phyloP scores from a whole-genome alignment of 257 asterid genomes.

The Solanum rostratum region DNA sequence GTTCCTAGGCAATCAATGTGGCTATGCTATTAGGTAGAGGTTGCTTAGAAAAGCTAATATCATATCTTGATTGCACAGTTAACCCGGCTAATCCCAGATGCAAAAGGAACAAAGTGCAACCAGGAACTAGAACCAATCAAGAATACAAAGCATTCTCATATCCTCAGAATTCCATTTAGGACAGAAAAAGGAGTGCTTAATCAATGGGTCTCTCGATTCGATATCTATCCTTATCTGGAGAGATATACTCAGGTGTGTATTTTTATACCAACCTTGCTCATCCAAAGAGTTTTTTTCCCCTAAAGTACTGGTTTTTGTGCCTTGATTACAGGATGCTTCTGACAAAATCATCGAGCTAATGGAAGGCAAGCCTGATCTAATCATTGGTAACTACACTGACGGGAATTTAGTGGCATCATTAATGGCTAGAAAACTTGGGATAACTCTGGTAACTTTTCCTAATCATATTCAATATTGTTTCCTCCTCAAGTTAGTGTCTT shows the following conservation, averaged over 20 bases:
- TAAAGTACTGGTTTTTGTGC: neutral
- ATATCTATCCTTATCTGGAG: slow-evolving; percentile 82
- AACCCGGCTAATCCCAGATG: slow-evolving; percentile 79
- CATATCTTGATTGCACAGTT: slow-evolving; percentile 31
- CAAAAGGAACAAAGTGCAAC: slow-evolving; percentile 83
- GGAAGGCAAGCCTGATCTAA: slow-evolving; percentile 91
- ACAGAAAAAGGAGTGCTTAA: slow-evolving; percentile 59
- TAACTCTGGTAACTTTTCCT: slow-evolving; percentile 48
- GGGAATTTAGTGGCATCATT: slow-evolving; percentile 94
- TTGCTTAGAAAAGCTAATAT: neutral
- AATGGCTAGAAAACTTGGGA: slow-evolving; percentile 88
- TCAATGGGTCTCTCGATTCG: slow-evolving; percentile 90
- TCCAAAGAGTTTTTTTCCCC: neutral
- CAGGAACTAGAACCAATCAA: slow-evolving; percentile 58
- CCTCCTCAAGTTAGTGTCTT: neutral
- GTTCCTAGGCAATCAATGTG: neutral
- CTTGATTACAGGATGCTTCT: slow-evolving; percentile 44
- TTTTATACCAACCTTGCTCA: neutral
- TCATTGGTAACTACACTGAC: slow-evolving; percentile 80
- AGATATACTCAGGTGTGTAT: slow-evolving; percentile 54
- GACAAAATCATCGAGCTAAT: slow-evolving; percentile 53
- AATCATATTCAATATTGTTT: neutral
- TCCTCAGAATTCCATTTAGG: slow-evolving; percentile 77
- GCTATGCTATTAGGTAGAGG: neutral
- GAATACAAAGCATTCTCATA: slow-evolving; percentile 79